Percentiles rank a stretch among this genome's conserved stretches.
Conservation (phyloP, 768 basidiomycete species). For the Lentinula sp. region DNA sequence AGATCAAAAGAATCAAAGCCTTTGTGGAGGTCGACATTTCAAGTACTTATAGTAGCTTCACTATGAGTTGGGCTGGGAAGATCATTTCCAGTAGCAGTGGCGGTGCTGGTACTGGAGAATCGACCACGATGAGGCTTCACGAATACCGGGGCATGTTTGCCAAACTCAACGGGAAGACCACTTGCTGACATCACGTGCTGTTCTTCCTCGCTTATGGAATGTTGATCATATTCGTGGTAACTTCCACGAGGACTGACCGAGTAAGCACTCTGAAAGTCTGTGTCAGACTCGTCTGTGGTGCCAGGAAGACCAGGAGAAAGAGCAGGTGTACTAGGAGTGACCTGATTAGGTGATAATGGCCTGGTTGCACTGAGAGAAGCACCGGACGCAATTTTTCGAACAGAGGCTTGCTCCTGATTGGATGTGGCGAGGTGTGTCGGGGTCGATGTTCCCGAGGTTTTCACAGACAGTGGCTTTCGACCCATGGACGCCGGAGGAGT, state of each 20-base stretch:
- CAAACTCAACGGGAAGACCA: slow-evolving; percentile 24
- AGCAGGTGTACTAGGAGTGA: slow-evolving; percentile 29
- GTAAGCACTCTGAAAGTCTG: slow-evolving; percentile 85
- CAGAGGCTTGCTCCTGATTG: neutral
- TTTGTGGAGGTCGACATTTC: neutral
- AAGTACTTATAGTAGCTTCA: slow-evolving; percentile 27
- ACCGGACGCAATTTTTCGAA: slow-evolving; percentile 20
- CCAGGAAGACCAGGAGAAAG: slow-evolving; percentile 24
- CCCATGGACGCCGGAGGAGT: slow-evolving; percentile 14
- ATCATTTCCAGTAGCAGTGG: slow-evolving; percentile 28
- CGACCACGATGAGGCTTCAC: slow-evolving; percentile 43
- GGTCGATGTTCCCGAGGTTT: neutral
- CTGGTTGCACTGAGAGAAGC: slow-evolving; percentile 15
- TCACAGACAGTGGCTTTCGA: neutral
- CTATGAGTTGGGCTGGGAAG: slow-evolving; percentile 28
- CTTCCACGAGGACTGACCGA: slow-evolving; percentile 69
- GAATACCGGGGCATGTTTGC: slow-evolving; percentile 20
- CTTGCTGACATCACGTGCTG: slow-evolving; percentile 21
- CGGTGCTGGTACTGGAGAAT: slow-evolving; percentile 48
- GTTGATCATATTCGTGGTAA: slow-evolving; percentile 28
- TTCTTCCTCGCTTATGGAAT: slow-evolving; percentile 16
- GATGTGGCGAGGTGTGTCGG: neutral
- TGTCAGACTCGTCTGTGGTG: slow-evolving; percentile 71
- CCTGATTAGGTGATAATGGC: slow-evolving; percentile 20
- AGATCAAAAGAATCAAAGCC: neutral